Percentiles rank a stretch among this genome's conserved stretches.
phyloP scores from a whole-genome alignment of 2,329 filamentous ascomycete genomes.

The Madurella fahalii region DNA sequence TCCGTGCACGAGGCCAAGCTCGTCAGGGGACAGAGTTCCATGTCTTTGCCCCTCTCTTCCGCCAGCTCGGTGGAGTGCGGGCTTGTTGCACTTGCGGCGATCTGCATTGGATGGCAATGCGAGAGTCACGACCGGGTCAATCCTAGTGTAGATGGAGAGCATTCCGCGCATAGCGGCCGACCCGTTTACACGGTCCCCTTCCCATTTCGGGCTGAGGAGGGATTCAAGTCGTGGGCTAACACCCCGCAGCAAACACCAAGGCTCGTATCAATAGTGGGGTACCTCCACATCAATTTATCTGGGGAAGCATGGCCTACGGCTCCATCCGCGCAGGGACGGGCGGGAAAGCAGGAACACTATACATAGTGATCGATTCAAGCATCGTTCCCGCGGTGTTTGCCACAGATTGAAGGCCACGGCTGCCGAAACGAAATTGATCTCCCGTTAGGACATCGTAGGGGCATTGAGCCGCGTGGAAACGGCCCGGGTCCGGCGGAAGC shows the following conservation, averaged over 20 bases:
- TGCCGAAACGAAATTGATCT: constrained; percentile 1
- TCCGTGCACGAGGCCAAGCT: no score
- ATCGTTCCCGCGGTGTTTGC: not conserved
- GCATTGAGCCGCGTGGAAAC: not conserved
- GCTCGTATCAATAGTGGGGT: constrained; percentile 3
- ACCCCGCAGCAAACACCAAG: constrained; percentile 5
- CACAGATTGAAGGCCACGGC: not conserved
- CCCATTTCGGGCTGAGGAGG: not conserved
- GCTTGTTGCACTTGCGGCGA: no score
- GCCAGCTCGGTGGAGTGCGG: no score
- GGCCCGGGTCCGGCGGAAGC: not conserved
- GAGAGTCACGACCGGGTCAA: not conserved
- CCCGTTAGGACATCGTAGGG: not conserved
- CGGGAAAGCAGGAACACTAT: not conserved
- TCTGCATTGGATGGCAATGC: not conserved
- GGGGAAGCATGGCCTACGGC: constrained; percentile 3
- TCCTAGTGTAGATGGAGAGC: not conserved
- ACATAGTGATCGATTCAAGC: not conserved
- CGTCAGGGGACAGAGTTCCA: no score
- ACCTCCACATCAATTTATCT: constrained; percentile 5
- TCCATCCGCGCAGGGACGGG: not conserved
- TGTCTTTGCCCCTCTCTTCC: no score
- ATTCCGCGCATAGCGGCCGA: not conserved
- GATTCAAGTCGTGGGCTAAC: constrained; percentile 6
- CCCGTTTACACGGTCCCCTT: not conserved